These are phyloP conservation scores for Pinus taeda DNA, from an alignment of 75 land plant genomes.

Conservation along the genomic window DNA sequence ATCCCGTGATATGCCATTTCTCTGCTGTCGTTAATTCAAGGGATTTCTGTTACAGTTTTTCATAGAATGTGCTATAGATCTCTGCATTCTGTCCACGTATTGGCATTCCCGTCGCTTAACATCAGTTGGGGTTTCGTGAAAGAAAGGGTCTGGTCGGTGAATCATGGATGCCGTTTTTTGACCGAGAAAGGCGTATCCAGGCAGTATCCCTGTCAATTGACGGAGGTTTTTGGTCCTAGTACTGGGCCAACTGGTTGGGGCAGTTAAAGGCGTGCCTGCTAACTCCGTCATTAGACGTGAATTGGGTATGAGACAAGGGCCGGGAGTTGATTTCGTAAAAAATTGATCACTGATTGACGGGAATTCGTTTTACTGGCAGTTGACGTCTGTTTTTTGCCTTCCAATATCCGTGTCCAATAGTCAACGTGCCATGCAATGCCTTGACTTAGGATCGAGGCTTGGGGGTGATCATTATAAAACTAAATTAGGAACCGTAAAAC, in stretches of 20 bases:
- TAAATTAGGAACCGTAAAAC: background rate
- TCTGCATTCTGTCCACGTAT: background rate
- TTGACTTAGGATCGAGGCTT: background rate
- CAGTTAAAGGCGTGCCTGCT: background rate
- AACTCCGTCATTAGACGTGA: background rate
- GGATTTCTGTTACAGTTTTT: background rate
- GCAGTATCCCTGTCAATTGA: background rate
- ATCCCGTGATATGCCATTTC: background rate
- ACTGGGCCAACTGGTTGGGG: background rate
- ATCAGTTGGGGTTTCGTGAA: background rate
- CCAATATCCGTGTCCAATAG: background rate
- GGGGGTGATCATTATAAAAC: background rate
- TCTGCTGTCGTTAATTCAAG: background rate
- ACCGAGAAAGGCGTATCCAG: background rate
- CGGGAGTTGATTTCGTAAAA: background rate
- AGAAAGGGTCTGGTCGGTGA: background rate
- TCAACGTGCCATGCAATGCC: slow-evolving; percentile 6
- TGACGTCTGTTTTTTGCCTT: background rate
- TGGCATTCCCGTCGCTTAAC: background rate
- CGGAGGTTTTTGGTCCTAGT: background rate
- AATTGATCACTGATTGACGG: background rate
- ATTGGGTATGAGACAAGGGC: background rate
- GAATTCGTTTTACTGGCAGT: background rate
- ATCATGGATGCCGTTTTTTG: background rate
- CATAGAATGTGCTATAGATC: background rate